Evolutionary conservation across 345 rosid genomes (phyloP).

Genomic region (Bretschneidera sinensis): DNA sequence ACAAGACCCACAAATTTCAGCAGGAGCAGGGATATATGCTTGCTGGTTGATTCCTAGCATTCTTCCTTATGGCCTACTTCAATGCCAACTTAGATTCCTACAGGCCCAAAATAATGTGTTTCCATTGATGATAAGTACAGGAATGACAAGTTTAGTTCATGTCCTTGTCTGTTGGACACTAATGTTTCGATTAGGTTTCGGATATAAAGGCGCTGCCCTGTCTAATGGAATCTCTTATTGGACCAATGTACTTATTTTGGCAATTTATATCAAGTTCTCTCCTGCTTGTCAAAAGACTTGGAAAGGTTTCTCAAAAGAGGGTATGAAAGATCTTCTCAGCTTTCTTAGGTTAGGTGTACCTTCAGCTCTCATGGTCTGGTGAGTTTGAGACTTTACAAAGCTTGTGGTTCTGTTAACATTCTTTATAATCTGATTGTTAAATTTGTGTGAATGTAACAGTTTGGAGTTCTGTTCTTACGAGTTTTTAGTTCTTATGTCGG

Average conservation of each 20-base stretch:
- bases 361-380: constrained; percentile 38
- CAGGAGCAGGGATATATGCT: constrained; percentile 22
- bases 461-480: constrained; percentile 34
- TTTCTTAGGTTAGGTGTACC: constrained; percentile 31
- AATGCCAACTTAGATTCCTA: constrained; percentile 32
- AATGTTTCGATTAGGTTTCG: constrained; percentile 21
- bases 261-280: constrained; percentile 28
- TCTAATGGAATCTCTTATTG: constrained; percentile 28
- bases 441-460: constrained; percentile 19
- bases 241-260: constrained; percentile 31
- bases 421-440: neutral
- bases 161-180: constrained; percentile 28
- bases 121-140: constrained; percentile 23
- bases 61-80: constrained; percentile 30
- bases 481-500: constrained; percentile 28
- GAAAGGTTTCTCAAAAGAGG: constrained; percentile 31
- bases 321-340: constrained; percentile 14
- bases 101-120: constrained; percentile 24
- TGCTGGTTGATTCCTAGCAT: constrained; percentile 29
- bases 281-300: constrained; percentile 26
- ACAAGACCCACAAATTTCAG: constrained; percentile 23
- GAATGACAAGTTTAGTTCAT: constrained; percentile 24
- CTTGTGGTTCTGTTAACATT: neutral
- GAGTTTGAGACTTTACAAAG: neutral
- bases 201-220: constrained; percentile 34